These are phyloP conservation scores for Fraxinus anomala DNA, from an alignment of 257 asterid species.

Conservation along the genomic window DNA sequence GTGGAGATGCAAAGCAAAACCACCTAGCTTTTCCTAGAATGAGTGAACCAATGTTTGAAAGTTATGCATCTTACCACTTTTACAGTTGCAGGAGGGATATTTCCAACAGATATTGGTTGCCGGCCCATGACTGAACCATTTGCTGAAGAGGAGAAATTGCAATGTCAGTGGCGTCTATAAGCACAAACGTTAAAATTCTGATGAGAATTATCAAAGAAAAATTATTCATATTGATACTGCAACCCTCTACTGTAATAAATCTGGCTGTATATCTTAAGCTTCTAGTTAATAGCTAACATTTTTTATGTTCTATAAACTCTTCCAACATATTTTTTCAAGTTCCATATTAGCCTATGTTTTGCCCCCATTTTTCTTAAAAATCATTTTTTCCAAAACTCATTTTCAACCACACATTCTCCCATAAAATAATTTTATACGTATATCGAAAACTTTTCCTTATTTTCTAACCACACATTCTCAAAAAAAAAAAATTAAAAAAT, in stretches of 20 bases:
- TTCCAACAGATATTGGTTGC: slow-evolving; percentile 58
- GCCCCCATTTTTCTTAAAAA: no score
- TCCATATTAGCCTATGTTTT: neutral
- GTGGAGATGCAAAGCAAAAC: slow-evolving; percentile 9
- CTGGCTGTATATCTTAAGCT: neutral
- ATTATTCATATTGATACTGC: neutral
- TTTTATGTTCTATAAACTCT: neutral
- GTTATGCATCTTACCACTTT: slow-evolving; percentile 67
- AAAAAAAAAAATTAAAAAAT: no score
- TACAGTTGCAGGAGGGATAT: slow-evolving; percentile 68
- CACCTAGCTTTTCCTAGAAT: slow-evolving; percentile 15
- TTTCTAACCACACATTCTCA: no score
- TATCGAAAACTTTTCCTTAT: no score
- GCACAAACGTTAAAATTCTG: slow-evolving; percentile 7
- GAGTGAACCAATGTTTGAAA: slow-evolving; percentile 10
- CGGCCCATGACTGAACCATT: slow-evolving; percentile 63
- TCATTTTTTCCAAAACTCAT: no score
- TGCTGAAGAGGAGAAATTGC: slow-evolving; percentile 43
- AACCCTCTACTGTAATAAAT: neutral
- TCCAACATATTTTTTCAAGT: slow-evolving; percentile 11
- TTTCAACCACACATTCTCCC: no score
- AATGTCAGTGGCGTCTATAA: slow-evolving; percentile 24
- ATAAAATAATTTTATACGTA: no score
- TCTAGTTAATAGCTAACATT: slow-evolving; percentile 3
- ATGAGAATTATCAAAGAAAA: neutral